Base-by-base conservation (phyloP, 106 monocot genomes). In the Posidonia australis region DNA sequence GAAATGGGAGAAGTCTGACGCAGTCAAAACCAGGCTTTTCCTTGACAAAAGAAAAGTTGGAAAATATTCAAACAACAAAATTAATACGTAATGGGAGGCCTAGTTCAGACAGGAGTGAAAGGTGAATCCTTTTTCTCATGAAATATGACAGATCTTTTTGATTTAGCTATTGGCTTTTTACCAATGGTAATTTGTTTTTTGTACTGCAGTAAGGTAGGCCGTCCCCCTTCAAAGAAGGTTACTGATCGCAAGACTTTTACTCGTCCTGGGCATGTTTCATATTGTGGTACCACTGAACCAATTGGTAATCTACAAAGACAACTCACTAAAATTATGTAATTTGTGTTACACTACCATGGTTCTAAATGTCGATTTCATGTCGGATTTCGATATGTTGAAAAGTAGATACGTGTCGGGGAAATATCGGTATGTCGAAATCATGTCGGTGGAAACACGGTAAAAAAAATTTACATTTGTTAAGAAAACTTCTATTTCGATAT, bases 151-250 rank as follows among this genome's bases (percentile, higher is more conserved):
- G 2, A 49, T 24, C 55, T 55, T 55, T 14, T 36, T 57, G 21
- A 9, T 43, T 51, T 46, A 31, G 29, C 13, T 25, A 11, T 17
- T 18, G 13, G 12, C 16, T 45, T 22, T 62, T n/a, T 54, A 16
- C 25, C 42, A 20, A 29, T 48, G 31, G 11, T 9, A 44, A 58
- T 42, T 58, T 25, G 58, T 62, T 61, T 63, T 56, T 61, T 52
- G 45, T 6, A 44, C 23, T 74, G 66, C 80, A 90, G 87, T 73
- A 84, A 80, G 67, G 46, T 82, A 54, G 87, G 90, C 5, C 84
- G 87, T 24, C 84, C 89, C 16, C 85, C 81, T 58, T 79, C 84
- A 25, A 90, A 96, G 58, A 94, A 94, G 69, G 60, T 43, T 36
- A 79, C 87, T 58, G 87, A 98, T 55, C 82, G 84, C 58, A 90